Base-by-base conservation (phyloP, 2,329 filamentous ascomycete species). In the Colletotrichum godetiae region DNA sequence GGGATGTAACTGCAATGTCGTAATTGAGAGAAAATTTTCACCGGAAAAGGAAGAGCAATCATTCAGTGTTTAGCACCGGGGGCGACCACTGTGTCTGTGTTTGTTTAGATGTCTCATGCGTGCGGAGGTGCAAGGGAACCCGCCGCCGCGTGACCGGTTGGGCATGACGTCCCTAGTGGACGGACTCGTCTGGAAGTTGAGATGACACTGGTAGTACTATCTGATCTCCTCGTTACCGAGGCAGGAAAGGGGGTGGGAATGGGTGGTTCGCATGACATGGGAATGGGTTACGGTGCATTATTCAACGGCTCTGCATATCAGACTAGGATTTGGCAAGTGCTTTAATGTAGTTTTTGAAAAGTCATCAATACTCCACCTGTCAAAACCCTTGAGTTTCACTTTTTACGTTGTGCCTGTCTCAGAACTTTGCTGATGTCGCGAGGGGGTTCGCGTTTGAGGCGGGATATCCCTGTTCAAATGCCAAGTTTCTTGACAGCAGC, bases 251-350 rank as follows among this genome's bases (percentile, higher is more conserved):
- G 22, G 29, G 52, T 31, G 37, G 19, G 65, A 42, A 15, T 42
- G 4, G 13, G 37, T 42, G 29, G 67, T 27, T 24, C 57, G 31
- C 31, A 33, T 58, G 24, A 29, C 61, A 42, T 42, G 24, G 37
- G 52, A 35, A 24, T 59, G 69, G 69, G 65, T 59, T 46, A 55
- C 53, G 65, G 53, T 37, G 52, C 52, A 72, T 55, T 24, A 59
- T 35, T 33, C 27, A 63, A 57, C 37, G 58, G 52, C 37, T 58
- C 37, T 63, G 52, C 37, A 53, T 68, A 37, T 24, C 31, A 62
- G 66, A 62, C 53, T 55, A 42, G 53, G 59, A 35, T 42, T 69
- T 59, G 53, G 53, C 53, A 72, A 63, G 59, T 63, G 49, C 33
- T 69, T 27, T 64, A 63, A 55, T 69, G 52, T 69, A 29, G 29